Base-by-base conservation (phyloP, 2,329 filamentous ascomycete species). In the Penicillium sp. region DNA sequence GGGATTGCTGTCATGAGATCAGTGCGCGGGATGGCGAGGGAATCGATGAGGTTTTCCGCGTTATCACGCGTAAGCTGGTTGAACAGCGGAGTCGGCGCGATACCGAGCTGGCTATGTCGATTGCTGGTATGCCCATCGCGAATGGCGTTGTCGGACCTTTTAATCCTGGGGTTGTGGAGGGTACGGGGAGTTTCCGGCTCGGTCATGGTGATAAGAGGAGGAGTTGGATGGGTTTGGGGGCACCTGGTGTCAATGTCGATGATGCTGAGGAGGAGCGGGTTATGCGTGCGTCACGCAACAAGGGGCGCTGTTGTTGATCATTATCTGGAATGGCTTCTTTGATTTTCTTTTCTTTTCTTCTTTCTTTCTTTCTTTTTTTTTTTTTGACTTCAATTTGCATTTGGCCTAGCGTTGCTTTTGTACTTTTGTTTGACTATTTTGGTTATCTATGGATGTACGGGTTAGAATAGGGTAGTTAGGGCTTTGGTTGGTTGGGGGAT, bases 1-100 rank as follows among this genome's bases (percentile, higher is more conserved):
- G 93, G 93, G 93, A 97, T 70, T 95, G 92, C 62, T 97, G 93
- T 74, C 94, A 97, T 75, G 94, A 99, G 78, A 93, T 99, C 71
- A 93, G 88, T 66, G 93, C 93, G 48, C 93, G 95, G 80, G 92
- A 89, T 69, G 93, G 93, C 56, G 93, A 97, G 79, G 93, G 93
- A 19, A 93, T 99, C 19, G 94, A 97, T 67, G 94, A 97, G 76
- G 92, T 99, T 0, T 97, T 97, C 69, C 84, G 93, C 2, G 91
- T 96, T 27, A 89, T 92, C 46, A 94, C 93, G 9, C 82, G 95
- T 68, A 96, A 96, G 77, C 77, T 89, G 19, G 86, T 88, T 6
- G 93, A 97, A 78, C 85, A 93, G 69, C 79, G 82, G 43, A 80
- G 81, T 56, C 81, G 79, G 46, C 71, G 82, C 15, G 82, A 84